phyloP scores from a whole-genome alignment of 2,329 filamentous ascomycete species.

The Epicoccum nigrum region DNA sequence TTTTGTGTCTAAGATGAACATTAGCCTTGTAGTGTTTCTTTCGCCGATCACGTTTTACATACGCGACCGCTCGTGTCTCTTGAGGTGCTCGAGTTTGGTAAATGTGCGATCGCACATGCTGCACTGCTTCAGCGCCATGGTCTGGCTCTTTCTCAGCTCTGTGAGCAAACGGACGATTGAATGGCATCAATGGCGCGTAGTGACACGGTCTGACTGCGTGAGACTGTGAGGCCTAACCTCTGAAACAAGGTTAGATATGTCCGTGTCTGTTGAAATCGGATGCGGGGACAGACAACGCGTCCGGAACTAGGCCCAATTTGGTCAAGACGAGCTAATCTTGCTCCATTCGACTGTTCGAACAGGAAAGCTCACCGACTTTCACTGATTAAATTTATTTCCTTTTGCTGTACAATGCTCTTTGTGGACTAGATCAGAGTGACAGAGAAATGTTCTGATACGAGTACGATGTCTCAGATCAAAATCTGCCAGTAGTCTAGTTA shows the following conservation, averaged over 20 bases:
- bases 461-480: no score
- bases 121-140: conserved; percentile 49
- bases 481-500: no score
- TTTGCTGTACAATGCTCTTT: no score
- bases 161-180: conserved; percentile 13
- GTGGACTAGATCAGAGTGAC: no score
- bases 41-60: conserved; percentile 34
- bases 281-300: conserved; percentile 13
- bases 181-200: conserved; percentile 18
- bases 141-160: conserved; percentile 18
- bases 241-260: conserved; percentile 17
- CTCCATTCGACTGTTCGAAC: background rate
- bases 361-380: background rate
- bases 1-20: conserved; percentile 54
- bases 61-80: conserved; percentile 63
- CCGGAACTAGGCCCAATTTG: conserved; percentile 8
- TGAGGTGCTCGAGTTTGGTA: conserved; percentile 62
- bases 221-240: conserved; percentile 4
- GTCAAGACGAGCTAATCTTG: conserved; percentile 2
- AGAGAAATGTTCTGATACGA: no score
- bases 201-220: conserved; percentile 14
- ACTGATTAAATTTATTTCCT: background rate
- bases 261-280: conserved; percentile 14
- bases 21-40: conserved; percentile 24
- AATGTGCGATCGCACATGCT: conserved; percentile 60